Evolutionary conservation across 495 filamentous ascomycete species (phyloP).

Genomic region (Tuber microsphaerosporum): DNA sequence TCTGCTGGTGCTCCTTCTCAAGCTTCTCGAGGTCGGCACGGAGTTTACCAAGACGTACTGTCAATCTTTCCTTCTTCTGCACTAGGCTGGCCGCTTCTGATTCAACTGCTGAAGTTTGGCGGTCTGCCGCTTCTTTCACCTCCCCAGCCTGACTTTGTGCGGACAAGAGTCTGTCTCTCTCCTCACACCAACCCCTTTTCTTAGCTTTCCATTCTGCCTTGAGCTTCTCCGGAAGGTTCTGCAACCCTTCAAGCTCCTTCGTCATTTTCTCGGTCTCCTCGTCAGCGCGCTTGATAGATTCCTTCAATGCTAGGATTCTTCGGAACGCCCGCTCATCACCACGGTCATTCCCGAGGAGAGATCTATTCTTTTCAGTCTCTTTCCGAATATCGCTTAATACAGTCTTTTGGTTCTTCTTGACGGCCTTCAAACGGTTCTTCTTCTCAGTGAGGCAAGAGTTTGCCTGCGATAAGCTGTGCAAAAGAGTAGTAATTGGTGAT

Average conservation of each 20-base stretch:
- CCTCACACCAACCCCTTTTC: slow-evolving; percentile 36
- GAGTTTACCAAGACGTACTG: slow-evolving; percentile 31
- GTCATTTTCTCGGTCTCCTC: slow-evolving; percentile 40
- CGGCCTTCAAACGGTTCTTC: slow-evolving; percentile 32
- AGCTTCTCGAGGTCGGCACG: slow-evolving; percentile 32
- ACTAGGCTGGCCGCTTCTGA: slow-evolving; percentile 34
- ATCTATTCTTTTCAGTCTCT: slow-evolving; percentile 40
- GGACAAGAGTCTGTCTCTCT: slow-evolving; percentile 25
- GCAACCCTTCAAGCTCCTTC: slow-evolving; percentile 30
- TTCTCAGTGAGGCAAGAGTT: slow-evolving; percentile 36
- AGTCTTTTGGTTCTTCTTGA: slow-evolving; percentile 39
- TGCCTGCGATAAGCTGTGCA: slow-evolving; percentile 38
- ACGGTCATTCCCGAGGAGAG: slow-evolving; percentile 38
- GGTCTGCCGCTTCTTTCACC: slow-evolving; percentile 37
- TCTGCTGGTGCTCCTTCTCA: slow-evolving; percentile 26
- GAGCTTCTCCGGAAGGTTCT: slow-evolving; percentile 35
- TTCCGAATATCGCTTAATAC: slow-evolving; percentile 37
- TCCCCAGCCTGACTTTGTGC: slow-evolving; percentile 34
- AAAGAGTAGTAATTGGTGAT: slow-evolving; percentile 40
- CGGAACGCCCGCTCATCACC: slow-evolving; percentile 41
- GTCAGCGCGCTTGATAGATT: slow-evolving; percentile 40
- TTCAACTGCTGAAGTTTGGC: slow-evolving; percentile 34
- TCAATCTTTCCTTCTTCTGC: slow-evolving; percentile 37
- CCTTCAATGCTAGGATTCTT: slow-evolving; percentile 39
- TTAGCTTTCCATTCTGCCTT: slow-evolving; percentile 40